Evolutionary conservation across 202 grass and related monocot species (phyloP).

Genomic region (Panicum hallii): DNA sequence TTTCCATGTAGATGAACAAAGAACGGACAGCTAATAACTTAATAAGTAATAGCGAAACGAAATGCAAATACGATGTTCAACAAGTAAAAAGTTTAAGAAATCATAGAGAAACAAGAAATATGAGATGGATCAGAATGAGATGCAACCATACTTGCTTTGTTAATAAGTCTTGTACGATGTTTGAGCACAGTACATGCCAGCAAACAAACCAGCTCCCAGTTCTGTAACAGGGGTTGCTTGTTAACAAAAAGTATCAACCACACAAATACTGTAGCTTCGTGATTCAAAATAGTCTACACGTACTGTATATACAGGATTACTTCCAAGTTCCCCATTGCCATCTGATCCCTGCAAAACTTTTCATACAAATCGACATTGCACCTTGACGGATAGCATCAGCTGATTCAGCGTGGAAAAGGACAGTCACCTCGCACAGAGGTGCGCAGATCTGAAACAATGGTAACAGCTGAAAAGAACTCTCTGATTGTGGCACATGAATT

Average conservation of each 20-base stretch:
- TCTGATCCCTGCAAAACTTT: conserved; percentile 49
- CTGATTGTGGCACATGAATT: conserved; percentile 42
- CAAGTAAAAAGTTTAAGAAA: not conserved
- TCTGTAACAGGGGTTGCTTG: not conserved
- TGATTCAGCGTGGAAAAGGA: conserved; percentile 59
- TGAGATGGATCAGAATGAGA: not conserved
- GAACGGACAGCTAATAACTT: not conserved
- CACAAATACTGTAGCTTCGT: not conserved
- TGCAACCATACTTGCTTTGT: not conserved
- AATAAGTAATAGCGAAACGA: not conserved
- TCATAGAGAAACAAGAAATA: not conserved
- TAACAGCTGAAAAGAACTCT: conserved; percentile 16
- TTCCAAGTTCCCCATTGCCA: conserved; percentile 61
- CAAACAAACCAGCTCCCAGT: conserved; percentile 1
- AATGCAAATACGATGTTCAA: not conserved
- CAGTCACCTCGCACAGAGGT: conserved; percentile 58
- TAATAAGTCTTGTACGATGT: not conserved
- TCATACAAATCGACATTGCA: conserved; percentile 11
- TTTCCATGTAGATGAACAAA: not conserved
- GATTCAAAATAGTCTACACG: not conserved
- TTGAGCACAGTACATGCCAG: not conserved
- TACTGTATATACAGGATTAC: conserved; percentile 30
- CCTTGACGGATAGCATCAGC: not conserved
- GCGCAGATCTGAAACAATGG: conserved; percentile 49
- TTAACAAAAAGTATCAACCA: not conserved